These are phyloP conservation scores for Aspergillus ellipticus DNA, from an alignment of 495 filamentous ascomycete species.

Conservation along the genomic window DNA sequence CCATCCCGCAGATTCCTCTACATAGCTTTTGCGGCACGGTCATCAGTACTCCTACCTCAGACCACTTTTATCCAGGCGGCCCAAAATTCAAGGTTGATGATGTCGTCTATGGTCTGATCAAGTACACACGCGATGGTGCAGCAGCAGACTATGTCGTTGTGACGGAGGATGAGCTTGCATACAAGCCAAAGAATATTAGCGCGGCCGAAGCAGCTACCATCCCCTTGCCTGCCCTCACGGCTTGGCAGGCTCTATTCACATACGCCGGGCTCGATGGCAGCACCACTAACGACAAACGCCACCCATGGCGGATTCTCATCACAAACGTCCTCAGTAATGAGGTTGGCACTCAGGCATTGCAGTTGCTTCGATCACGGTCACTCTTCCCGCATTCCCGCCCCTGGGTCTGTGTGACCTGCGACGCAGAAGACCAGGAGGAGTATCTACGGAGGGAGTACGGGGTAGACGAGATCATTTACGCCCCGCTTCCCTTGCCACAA, in stretches of 20 bases:
- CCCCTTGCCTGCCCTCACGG: slow-evolving; percentile 52
- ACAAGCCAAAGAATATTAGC: slow-evolving; percentile 43
- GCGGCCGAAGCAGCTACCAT: slow-evolving; percentile 50
- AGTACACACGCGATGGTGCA: slow-evolving; percentile 45
- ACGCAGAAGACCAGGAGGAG: slow-evolving; percentile 23
- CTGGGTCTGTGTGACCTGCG: slow-evolving; percentile 41
- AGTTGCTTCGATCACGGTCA: slow-evolving; percentile 31
- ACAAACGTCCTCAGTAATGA: slow-evolving; percentile 38
- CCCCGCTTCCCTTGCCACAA: slow-evolving; percentile 20
- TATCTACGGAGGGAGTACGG: slow-evolving; percentile 22
- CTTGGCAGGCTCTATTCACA: slow-evolving; percentile 58
- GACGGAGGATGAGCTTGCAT: slow-evolving; percentile 46
- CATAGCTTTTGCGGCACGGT: slow-evolving; percentile 56
- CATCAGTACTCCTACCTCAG: slow-evolving; percentile 42
- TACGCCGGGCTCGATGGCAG: slow-evolving; percentile 38
- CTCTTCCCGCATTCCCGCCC: slow-evolving; percentile 33
- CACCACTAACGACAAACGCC: slow-evolving; percentile 4
- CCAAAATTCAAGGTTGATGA: slow-evolving; percentile 46
- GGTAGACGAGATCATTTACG: slow-evolving; percentile 32
- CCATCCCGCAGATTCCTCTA: slow-evolving; percentile 49
- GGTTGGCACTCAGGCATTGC: slow-evolving; percentile 34
- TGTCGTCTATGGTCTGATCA: slow-evolving; percentile 51
- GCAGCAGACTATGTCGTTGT: slow-evolving; percentile 51
- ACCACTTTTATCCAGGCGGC: slow-evolving; percentile 30
- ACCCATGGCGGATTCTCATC: slow-evolving; percentile 27